A percentile compares a stretch with the other conserved stretches of the same genome.
These are phyloP conservation scores for Bruguiera hainesii DNA, from an alignment of 441 rosid genomes.

Conservation along the genomic window DNA sequence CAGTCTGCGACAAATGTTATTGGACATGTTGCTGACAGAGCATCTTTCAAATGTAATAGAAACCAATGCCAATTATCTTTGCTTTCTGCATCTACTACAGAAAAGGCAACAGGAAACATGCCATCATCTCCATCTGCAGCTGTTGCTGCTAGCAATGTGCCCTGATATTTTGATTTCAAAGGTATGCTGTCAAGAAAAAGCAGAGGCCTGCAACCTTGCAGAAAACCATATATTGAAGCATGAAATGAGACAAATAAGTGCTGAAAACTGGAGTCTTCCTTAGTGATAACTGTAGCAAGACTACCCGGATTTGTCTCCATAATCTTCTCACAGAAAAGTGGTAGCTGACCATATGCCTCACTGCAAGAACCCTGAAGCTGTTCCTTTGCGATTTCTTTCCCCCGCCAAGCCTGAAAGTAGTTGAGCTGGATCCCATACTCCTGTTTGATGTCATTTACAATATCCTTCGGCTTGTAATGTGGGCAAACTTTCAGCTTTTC, in stretches of 20 bases:
- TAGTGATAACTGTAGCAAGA: conserved; percentile 69
- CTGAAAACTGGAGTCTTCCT: conserved; percentile 90
- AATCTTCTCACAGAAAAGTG: conserved; percentile 74
- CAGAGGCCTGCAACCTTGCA: conserved; percentile 82
- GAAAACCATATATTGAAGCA: conserved; percentile 70
- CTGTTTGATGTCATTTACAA: conserved; percentile 75
- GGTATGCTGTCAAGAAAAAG: conserved; percentile 79
- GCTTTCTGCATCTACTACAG: conserved; percentile 75
- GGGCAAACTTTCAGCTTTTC: conserved; percentile 80
- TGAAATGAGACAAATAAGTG: conserved; percentile 80
- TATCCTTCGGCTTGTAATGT: conserved; percentile 88
- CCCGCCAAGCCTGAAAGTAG: conserved; percentile 95
- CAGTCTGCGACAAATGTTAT: conserved; percentile 83
- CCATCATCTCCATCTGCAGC: conserved; percentile 80
- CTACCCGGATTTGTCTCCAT: conserved; percentile 87
- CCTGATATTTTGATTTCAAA: conserved; percentile 85
- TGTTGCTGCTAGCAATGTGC: conserved; percentile 71
- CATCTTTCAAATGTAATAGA: conserved; percentile 67
- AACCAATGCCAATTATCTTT: conserved; percentile 93
- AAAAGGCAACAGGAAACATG: conserved; percentile 82
- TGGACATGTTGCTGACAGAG: conserved; percentile 53
- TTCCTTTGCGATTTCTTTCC: conserved; percentile 90
- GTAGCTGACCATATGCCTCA: conserved; percentile 83
- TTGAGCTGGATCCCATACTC: conserved; percentile 86
- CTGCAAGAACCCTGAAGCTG: conserved; percentile 92